Evolutionary conservation across 805 yeast species (phyloP).

Genomic region (Barnettozyma sp.): DNA sequence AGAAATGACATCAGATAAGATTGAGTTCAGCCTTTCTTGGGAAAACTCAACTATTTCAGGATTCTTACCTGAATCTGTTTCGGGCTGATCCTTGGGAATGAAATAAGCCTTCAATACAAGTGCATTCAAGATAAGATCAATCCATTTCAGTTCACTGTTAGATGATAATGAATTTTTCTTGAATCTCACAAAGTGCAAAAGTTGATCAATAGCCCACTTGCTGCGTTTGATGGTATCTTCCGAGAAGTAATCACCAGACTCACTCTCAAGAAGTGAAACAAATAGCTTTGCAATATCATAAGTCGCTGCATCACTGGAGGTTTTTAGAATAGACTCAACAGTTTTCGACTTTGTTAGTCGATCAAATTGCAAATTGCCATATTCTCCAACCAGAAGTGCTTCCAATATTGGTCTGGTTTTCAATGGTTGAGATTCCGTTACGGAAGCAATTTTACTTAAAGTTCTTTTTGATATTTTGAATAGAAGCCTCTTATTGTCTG

Average conservation of each 20-base stretch:
- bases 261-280: conserved; percentile 16
- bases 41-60: conserved; percentile 35
- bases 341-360: conserved; percentile 68
- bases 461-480: conserved; percentile 58
- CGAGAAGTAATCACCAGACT: conserved; percentile 9
- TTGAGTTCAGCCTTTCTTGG: conserved; percentile 59
- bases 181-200: conserved; percentile 44
- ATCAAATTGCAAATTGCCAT: conserved; percentile 69
- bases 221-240: conserved; percentile 16
- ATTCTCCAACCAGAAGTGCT: conserved; percentile 34
- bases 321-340: conserved; percentile 29
- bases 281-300: conserved; percentile 15
- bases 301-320: conserved; percentile 10
- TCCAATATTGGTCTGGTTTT: conserved; percentile 29
- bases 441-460: conserved; percentile 37
- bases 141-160: conserved; percentile 23
- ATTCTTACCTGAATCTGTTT: conserved; percentile 4
- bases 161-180: conserved; percentile 30
- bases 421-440: conserved; percentile 31
- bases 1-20: conserved; percentile 51
- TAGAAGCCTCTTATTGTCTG: conserved; percentile 57
- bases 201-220: conserved; percentile 54
- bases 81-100: conserved; percentile 10
- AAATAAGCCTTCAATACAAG: conserved; percentile 29
- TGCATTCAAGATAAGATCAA: conserved; percentile 26